Evolutionary conservation across 2,329 filamentous ascomycete species (phyloP), one percentile per base, ranked within the genome.

Genomic region (Blastomyces gilchristii): DNA sequence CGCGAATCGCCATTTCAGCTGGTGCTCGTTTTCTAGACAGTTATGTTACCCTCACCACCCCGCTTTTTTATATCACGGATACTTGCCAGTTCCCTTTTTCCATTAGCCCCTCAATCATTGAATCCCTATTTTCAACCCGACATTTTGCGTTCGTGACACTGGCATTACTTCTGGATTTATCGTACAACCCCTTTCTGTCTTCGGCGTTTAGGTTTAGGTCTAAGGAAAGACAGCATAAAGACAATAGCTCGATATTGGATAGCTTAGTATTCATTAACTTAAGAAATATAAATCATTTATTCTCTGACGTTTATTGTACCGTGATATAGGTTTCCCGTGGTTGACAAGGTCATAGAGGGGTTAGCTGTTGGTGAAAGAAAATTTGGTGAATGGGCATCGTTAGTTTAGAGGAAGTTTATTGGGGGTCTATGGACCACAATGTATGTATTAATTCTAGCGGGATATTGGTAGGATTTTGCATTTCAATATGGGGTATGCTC

Each of bases 201-300:
- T 59, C 28, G 52, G 52, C 52, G 52, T 37, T 37, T 56, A n/a
- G 52, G 52, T 56, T 56, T 7, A 52, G 49, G 31, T 56, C 37
- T 39, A 39, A 39, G 37, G 12, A 39, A 39, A 3, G 37, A 39
- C 9, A 39, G 9, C 37, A 12, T 39, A 39, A 37, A 39, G 9
- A 39, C 37, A 39, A 39, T 39, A 9, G 37, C 37, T 39, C 9
- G 37, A 34, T 39, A 39, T 39, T 39, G 52, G 31, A 37, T 56
- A 37, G 31, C n/a, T n/a, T 37, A n/a, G 28, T 16, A 39, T 39
- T 39, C n/a, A n/a, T 56, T 56, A 56, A 16, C 37, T 56, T 34
- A 22, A 31, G 66, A 78, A 60, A 60, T 34, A 60, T 54, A 39
- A 39, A 34, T 37, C 31, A 39, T 25, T 18, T 52, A 31, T 52